Evolutionary conservation across 805 yeast species (phyloP), one percentile per base, ranked within the genome.

Genomic region (Saturnispora silvae): DNA sequence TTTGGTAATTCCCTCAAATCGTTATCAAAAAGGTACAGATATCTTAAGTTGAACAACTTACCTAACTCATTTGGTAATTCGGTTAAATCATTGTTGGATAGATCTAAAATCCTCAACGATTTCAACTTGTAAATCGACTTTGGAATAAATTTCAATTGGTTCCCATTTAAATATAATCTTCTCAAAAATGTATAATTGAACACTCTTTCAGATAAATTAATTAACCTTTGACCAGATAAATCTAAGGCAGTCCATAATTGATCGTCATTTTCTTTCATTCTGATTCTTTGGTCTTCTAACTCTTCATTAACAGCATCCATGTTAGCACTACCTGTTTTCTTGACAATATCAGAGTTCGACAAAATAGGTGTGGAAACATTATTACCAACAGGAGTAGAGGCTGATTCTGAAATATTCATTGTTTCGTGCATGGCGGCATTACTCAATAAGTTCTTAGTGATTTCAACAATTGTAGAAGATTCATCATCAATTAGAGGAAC

Each of bases 171-270:
- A 56, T 82, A 92, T 38, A 92, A 65, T 43, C 89, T 79, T 53
- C 89, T 92, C 50, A 92, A 68, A 50, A 92, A 92, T 42, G 72
- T 70, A 58, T 86, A 92, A 32, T 76, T 73, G 65, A 85, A 85
- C 32, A 92, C 59, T 48, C 77, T 76, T 16, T 80, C 72, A n/a
- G 84, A 72, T 22, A 89, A 47, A 40, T 73, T 70, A 44, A 74
- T 64, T 36, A 92, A 65, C 24, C 89, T 83, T 58, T 92, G 94
- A 42, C 96, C 96, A 45, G 94, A 77, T 46, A 89, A 65, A 61
- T 92, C 99, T 46, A 92, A 64, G 5, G 87, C 89, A 37, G 94
- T 81, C 99, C 99, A 92, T 53, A 82, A 70, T 61, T 87, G 96
- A 42, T 77, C 79, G 26, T 81, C 75, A 52, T 68, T 66, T 20